Evolutionary conservation across 1,284 basidiomycete species (phyloP).

Genomic region (Pascua guehoae): DNA sequence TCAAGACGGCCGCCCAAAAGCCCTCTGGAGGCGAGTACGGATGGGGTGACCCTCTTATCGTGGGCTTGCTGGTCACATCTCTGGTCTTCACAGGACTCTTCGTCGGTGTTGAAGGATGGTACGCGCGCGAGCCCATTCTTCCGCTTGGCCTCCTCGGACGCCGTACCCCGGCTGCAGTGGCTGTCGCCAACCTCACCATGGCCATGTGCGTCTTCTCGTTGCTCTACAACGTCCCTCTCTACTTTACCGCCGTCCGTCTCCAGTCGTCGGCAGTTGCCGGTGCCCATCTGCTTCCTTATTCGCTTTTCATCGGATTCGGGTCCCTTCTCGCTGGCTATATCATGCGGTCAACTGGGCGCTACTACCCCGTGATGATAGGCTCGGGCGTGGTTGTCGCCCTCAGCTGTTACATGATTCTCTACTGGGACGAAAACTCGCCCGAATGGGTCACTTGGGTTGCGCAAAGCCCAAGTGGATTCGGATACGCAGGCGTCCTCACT

Average conservation of each 20-base stretch:
- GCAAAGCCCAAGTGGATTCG: constrained; percentile 33
- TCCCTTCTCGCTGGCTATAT: constrained; percentile 81
- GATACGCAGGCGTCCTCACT: constrained; percentile 38
- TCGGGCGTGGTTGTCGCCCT: constrained; percentile 22
- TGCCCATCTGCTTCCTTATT: constrained; percentile 71
- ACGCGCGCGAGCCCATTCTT: constrained; percentile 75
- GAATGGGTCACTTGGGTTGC: constrained; percentile 41
- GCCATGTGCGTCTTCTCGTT: constrained; percentile 70
- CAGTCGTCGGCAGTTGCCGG: constrained; percentile 69
- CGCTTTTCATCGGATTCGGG: constrained; percentile 65
- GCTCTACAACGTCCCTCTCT: constrained; percentile 84
- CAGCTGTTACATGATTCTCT: constrained; percentile 25
- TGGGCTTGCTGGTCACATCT: constrained; percentile 61
- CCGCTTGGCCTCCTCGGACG: constrained; percentile 66
- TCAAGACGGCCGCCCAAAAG: constrained; percentile 59
- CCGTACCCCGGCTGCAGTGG: constrained; percentile 69
- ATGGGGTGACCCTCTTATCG: constrained; percentile 69
- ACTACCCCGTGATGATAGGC: constrained; percentile 58
- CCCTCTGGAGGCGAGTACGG: constrained; percentile 26
- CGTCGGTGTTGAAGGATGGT: constrained; percentile 65
- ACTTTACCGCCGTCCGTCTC: constrained; percentile 80
- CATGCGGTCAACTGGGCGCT: constrained; percentile 77
- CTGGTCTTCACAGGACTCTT: constrained; percentile 59
- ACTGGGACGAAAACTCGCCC: constrained; percentile 53
- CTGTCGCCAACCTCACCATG: constrained; percentile 65